Evolutionary conservation across 139 green algal genomes (phyloP).

Genomic region (Desmodesmus armatus): DNA sequence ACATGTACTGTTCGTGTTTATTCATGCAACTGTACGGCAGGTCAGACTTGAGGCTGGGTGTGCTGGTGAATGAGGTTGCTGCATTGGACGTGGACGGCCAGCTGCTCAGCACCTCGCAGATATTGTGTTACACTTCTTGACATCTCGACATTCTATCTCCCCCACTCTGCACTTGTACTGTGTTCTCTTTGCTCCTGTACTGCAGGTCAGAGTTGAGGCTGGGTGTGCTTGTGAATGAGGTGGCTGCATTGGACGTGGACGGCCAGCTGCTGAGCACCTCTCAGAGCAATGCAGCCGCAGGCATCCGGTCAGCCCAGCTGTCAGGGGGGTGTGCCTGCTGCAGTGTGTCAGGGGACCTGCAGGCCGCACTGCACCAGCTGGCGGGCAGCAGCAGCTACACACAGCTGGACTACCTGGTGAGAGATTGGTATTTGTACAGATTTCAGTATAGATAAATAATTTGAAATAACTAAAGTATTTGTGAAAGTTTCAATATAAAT

Average conservation of each 20-base stretch:
- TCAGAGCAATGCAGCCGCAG: conserved; percentile 55
- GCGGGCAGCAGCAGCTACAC: conserved; percentile 19
- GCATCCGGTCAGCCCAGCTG: conserved; percentile 51
- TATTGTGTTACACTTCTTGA: not conserved
- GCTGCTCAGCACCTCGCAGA: not conserved
- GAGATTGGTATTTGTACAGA: no score
- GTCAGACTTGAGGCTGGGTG: conserved; percentile 53
- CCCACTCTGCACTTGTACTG: not conserved
- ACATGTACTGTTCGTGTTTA: not conserved
- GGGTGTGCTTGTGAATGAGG: conserved; percentile 68
- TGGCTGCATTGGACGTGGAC: conserved; percentile 61
- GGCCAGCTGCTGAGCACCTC: conserved; percentile 53
- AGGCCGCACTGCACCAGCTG: conserved; percentile 43
- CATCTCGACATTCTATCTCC: not conserved
- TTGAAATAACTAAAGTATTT: no score
- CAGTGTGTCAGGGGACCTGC: conserved; percentile 44
- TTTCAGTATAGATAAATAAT: no score
- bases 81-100: not conserved
- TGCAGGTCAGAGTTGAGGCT: conserved; percentile 58
- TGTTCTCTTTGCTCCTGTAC: not conserved
- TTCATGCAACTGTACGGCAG: conserved; percentile 33
- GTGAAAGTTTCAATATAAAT: no score
- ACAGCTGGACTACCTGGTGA: conserved; percentile 52
- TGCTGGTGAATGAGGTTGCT: conserved; percentile 38
- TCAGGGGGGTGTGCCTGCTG: conserved; percentile 68